Evolutionary conservation across 495 filamentous ascomycete species (phyloP).

Genomic region (Glarea lozoyensis): DNA sequence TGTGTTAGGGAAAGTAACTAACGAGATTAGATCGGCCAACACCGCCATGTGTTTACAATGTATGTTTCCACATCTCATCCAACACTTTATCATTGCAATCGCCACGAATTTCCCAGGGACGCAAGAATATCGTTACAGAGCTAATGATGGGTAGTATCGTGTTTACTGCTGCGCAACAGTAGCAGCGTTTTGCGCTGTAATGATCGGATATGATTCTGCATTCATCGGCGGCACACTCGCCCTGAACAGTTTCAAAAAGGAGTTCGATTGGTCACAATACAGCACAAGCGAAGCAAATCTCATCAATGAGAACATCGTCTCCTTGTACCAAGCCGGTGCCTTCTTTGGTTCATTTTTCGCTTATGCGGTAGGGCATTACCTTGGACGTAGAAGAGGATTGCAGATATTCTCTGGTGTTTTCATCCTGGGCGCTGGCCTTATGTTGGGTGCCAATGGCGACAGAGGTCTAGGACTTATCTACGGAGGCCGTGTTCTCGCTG

Average conservation of each 20-base stretch:
- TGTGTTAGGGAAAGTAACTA: not conserved
- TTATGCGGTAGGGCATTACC: slow-evolving; percentile 46
- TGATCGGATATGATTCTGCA: slow-evolving; percentile 16
- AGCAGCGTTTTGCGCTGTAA: slow-evolving; percentile 55
- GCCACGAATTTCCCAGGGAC: not conserved
- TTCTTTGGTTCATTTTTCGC: slow-evolving; percentile 55
- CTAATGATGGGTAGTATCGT: slow-evolving; percentile 32
- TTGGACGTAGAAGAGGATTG: slow-evolving; percentile 48
- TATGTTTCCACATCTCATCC: not conserved
- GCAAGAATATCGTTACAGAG: not conserved
- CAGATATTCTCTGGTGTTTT: slow-evolving; percentile 46
- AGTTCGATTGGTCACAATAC: slow-evolving; percentile 46
- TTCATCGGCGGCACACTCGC: slow-evolving; percentile 15
- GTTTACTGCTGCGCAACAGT: slow-evolving; percentile 50
- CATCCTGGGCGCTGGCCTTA: slow-evolving; percentile 52
- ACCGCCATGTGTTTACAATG: slow-evolving; percentile 59
- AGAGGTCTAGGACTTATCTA: slow-evolving; percentile 28
- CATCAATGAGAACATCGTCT: slow-evolving; percentile 58
- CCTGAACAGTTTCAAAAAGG: slow-evolving; percentile 21
- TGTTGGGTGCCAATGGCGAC: slow-evolving; percentile 49
- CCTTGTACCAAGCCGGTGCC: slow-evolving; percentile 55
- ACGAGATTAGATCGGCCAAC: slow-evolving; percentile 48
- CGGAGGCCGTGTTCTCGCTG: slow-evolving; percentile 31
- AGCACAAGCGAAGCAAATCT: slow-evolving; percentile 29
- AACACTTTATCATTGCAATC: not conserved